Base-by-base conservation (phyloP, 495 filamentous ascomycete species). In the Penicillium dipodomyicola region DNA sequence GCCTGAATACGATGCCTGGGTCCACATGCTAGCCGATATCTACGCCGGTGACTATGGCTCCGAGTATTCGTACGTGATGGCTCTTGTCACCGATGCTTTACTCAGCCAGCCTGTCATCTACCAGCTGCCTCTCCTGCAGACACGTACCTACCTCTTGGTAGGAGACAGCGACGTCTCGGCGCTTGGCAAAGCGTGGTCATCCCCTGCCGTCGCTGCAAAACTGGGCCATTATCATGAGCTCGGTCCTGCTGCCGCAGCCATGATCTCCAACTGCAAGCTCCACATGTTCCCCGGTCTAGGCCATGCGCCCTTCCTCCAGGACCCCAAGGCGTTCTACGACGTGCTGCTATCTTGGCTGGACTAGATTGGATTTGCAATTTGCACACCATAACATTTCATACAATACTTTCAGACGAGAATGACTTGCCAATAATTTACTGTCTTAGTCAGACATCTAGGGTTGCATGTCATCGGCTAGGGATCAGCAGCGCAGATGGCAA, bases 291-390 rank as follows among this genome's bases (percentile, higher is more conserved):
- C 59, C 39, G 59, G 59, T 22, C 49, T 61, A 15, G 59, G 59
- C 9, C 59, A 61, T 58, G 59, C 59, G 3, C 59, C 59, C 17
- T 61, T 61, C 49, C 54, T 61, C 14, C 59, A 61, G 44, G 59
- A 57, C 23, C 59, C 59, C 2, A 9, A 57, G 15, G 44, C 43
- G 11, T 61, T 61, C 3, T 58, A 61, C 27, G 30, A 58, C 11
- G 47, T 60, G 2, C 47, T 60, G 2, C 48, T 60, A 12, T 57
- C 53, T 20, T 51, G 17, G 9, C 20, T 57, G 7, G 47, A 40
- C 25, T 57, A 57, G 5, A 37, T 30, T 4, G 35, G n/a, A 37
- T 57, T 42, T 6, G 25, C 40, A 22, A 57, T 33, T 32, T 27
- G n/a, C 27, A 30, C 15, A 5, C 14, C 43, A 46, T 29, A 11